These are phyloP conservation scores for Vaucheria bursata DNA, from an alignment of 352 stramenopile genomes.

Conservation along the genomic window DNA sequence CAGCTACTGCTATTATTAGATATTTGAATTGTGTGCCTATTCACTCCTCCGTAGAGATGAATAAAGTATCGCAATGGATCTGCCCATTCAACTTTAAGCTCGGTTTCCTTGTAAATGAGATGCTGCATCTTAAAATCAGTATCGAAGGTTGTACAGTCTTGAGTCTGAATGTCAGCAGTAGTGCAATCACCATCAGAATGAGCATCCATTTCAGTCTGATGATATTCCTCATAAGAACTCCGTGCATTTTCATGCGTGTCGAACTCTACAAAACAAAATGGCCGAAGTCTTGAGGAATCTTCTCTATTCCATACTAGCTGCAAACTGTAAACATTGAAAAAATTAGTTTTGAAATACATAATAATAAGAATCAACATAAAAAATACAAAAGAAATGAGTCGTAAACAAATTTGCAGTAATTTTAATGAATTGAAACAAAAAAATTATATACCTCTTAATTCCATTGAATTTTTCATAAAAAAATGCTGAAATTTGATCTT, in stretches of 20 bases:
- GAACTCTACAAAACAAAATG: constrained; percentile 45
- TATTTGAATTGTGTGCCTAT: constrained; percentile 9
- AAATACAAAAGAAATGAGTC: no score
- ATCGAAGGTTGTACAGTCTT: neutral
- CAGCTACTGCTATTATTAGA: no score
- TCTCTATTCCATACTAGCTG: constrained; percentile 33
- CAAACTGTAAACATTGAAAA: no score
- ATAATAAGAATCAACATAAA: no score
- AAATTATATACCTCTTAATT: neutral
- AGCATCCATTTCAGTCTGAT: neutral
- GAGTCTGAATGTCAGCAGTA: no score
- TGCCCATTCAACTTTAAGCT: constrained; percentile 35
- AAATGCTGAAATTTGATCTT: constrained; percentile 24
- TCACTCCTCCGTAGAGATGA: constrained; percentile 43
- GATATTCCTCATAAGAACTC: neutral
- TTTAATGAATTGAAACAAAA: neutral
- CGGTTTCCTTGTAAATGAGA: neutral
- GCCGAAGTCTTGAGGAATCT: constrained; percentile 31
- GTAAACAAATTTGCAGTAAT: neutral
- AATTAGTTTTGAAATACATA: no score
- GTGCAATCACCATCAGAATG: neutral
- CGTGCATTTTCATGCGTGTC: constrained; percentile 18
- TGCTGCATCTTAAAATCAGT: neutral
- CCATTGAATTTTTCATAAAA: constrained; percentile 25
- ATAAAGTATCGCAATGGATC: constrained; percentile 43